A percentile compares a stretch with the other conserved stretches of the same genome.
These are phyloP conservation scores for Carallia brachiata DNA, from an alignment of 345 rosid species.

Conservation along the genomic window DNA sequence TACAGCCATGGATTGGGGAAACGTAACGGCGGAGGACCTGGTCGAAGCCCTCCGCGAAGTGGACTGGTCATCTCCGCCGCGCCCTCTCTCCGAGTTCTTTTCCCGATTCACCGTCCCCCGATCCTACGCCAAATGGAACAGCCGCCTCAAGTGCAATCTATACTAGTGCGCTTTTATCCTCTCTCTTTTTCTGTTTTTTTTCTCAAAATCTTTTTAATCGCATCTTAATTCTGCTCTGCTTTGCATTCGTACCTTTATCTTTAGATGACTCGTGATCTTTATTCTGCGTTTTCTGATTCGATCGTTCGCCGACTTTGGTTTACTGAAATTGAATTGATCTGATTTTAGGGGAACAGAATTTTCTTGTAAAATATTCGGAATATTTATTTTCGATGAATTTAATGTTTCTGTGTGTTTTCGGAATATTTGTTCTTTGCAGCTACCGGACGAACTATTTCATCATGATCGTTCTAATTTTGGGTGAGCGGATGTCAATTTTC, in stretches of 20 bases:
- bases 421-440: conserved; percentile 46
- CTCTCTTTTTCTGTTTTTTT: background rate
- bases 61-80: conserved; percentile 97
- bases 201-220: background rate
- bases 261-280: no score
- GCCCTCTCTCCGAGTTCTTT: conserved; percentile 85
- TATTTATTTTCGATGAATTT: no score
- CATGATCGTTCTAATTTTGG: conserved; percentile 74
- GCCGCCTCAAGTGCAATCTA: conserved; percentile 99
- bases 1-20: conserved; percentile 90
- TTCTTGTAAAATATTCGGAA: no score
- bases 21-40: conserved; percentile 88
- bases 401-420: no score
- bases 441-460: conserved; percentile 95
- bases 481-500: conserved; percentile 35
- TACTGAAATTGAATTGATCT: no score
- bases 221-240: no score
- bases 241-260: no score
- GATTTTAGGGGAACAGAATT: no score
- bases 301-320: no score
- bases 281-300: no score
- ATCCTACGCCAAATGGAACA: conserved; percentile 82
- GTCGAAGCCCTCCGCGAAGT: conserved; percentile 98
- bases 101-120: conserved; percentile 84
- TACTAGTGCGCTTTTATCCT: conserved; percentile 59